Base-by-base conservation (phyloP, 768 basidiomycete species). In the Tubosaeta brunneosetosa region DNA sequence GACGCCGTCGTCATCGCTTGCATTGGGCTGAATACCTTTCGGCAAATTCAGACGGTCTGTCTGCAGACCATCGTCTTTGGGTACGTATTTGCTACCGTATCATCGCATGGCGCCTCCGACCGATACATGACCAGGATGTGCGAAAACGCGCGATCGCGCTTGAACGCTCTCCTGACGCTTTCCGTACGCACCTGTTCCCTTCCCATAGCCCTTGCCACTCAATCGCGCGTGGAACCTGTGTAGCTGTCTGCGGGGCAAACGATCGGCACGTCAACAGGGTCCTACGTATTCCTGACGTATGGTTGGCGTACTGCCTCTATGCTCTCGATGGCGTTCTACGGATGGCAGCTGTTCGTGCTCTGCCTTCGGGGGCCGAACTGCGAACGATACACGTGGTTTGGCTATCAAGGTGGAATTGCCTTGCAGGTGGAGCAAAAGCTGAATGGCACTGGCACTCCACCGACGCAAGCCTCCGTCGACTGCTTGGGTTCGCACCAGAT, bases 351-450 rank as follows among this genome's bases (percentile, higher is more conserved):
- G 1, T 19, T 70, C 6, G 50, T 75, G 8, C 66, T 76, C 13
- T 52, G 71, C n/a, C 58, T 67, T 14, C 64, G 74, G 33, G 75
- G 75, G 0, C 75, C 75, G 13, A 56, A 67, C 49, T 70, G 64
- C 51, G 51, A 59, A 37, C 65, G 74, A 48, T 50, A 53, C 44
- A 56, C 60, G 36, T 85, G 84, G 84, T 72, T 85, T 62, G 83
- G 85, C 16, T 85, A 79, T 57, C 74, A 83, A 59, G 83, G 83
- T 17, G 83, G 83, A 10, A 50, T 76, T 16, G 63, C 47, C 27
- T 22, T 27, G n/a, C 43, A 47, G 10, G 17, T 16, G 27, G 51
- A 55, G n/a, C 49, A 34, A 25, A 53, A 49, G 38, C 50, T 51
- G 29, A 19, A 11, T 14, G 47, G 13, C 17, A 44, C 34, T 5